Evolutionary conservation across 192 early-diverging fungal genomes (phyloP).

Genomic region (Coemansia sp.): DNA sequence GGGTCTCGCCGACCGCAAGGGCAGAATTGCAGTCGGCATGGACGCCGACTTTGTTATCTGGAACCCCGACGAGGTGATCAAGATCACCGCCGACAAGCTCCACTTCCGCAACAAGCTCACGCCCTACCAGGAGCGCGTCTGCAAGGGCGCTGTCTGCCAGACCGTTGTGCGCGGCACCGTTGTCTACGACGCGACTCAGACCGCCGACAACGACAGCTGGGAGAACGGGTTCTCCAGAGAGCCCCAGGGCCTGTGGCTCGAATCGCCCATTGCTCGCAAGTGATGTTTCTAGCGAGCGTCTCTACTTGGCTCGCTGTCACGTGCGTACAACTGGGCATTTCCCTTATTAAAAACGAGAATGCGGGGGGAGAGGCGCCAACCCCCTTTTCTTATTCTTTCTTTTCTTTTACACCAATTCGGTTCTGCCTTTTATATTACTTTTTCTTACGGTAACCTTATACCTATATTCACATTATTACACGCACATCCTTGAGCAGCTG

Average conservation of each 20-base stretch:
- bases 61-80: slow-evolving; percentile 66
- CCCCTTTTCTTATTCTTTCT: background rate
- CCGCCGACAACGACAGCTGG: slow-evolving; percentile 18
- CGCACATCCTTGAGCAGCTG: no score
- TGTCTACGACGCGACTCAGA: slow-evolving; percentile 48
- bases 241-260: slow-evolving; percentile 51
- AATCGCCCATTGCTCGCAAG: slow-evolving; percentile 22
- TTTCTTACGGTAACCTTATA: background rate
- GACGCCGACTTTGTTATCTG: slow-evolving; percentile 83
- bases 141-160: slow-evolving; percentile 67
- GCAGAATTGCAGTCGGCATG: slow-evolving; percentile 63
- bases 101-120: slow-evolving; percentile 83
- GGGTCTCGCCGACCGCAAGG: slow-evolving; percentile 65
- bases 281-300: no score
- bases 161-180: slow-evolving; percentile 69
- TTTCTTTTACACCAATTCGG: background rate
- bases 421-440: slow-evolving; percentile 7
- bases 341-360: no score
- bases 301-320: background rate
- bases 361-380: background rate
- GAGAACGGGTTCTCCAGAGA: slow-evolving; percentile 34
- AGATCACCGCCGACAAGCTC: slow-evolving; percentile 62
- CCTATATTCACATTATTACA: no score
- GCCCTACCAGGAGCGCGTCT: slow-evolving; percentile 65
- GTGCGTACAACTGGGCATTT: background rate